phyloP scores from a whole-genome alignment of 2,329 filamentous ascomycete species.

The Trichoderma citrinoviride region DNA sequence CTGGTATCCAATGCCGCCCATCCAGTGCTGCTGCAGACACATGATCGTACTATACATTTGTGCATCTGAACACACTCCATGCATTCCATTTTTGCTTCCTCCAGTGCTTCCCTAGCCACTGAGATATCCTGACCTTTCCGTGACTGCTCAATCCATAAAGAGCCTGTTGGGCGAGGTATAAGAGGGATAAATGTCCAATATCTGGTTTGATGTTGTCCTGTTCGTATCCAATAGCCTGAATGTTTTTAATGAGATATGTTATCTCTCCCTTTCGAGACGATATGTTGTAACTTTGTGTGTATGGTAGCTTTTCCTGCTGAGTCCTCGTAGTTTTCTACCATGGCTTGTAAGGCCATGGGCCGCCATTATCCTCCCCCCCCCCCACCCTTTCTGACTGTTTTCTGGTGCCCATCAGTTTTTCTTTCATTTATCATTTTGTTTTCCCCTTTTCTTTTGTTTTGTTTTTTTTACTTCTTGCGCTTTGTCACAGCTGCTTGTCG shows the following conservation, averaged over 20 bases:
- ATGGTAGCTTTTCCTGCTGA: not conserved
- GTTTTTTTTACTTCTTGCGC: not conserved
- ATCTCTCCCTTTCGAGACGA: too few species aligned
- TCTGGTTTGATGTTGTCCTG: constrained; percentile 8
- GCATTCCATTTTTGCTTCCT: not conserved
- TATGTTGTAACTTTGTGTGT: not conserved
- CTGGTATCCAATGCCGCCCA: not conserved
- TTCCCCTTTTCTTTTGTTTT: not conserved
- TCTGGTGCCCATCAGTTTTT: too few species aligned
- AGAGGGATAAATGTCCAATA: not conserved
- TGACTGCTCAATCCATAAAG: not conserved
- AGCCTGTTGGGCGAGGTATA: not conserved
- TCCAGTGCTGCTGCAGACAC: not conserved
- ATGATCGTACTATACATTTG: not conserved
- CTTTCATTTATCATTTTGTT: not conserved
- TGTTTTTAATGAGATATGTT: not conserved
- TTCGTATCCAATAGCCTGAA: constrained; percentile 5
- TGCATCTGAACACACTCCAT: not conserved
- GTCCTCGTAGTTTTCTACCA: too few species aligned
- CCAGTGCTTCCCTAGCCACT: not conserved
- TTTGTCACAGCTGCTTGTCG: constrained; percentile 37
- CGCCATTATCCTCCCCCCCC: too few species aligned
- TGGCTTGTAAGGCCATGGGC: too few species aligned
- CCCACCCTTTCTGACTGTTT: too few species aligned
- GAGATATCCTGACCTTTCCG: too few species aligned